phyloP scores from a whole-genome alignment of 1,284 basidiomycete genomes.

The Apiotrichum domesticum region DNA sequence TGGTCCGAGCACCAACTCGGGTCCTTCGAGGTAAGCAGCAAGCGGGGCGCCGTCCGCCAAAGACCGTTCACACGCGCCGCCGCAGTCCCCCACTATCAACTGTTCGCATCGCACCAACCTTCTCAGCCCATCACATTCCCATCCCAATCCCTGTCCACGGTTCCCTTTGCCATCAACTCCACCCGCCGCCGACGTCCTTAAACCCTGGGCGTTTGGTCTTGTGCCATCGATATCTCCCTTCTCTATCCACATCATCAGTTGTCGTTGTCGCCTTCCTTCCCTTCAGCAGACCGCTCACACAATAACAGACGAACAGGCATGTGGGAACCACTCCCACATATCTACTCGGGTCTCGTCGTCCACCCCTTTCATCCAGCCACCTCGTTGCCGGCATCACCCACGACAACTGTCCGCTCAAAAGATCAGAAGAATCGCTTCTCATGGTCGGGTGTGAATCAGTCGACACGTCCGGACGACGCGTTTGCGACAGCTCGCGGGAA shows the following conservation, averaged over 20 bases:
- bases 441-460: constrained; percentile 21
- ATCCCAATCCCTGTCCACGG: too few species aligned
- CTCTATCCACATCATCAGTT: background rate
- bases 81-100: too few species aligned
- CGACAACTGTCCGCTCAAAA: constrained; percentile 11
- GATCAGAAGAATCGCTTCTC: constrained; percentile 24
- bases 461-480: constrained; percentile 5
- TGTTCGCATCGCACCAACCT: background rate
- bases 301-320: constrained; percentile 17
- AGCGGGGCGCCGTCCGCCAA: background rate
- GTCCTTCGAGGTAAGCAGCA: constrained; percentile 10
- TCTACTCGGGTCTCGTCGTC: constrained; percentile 40
- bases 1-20: constrained; percentile 8
- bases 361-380: constrained; percentile 34
- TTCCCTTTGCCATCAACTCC: background rate
- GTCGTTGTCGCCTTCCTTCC: background rate
- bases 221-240: background rate
- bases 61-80: too few species aligned
- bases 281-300: too few species aligned
- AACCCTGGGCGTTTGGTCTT: background rate
- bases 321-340: constrained; percentile 43
- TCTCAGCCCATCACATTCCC: background rate
- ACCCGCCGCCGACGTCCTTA: too few species aligned
- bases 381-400: constrained; percentile 19
- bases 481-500: constrained; percentile 24